Evolutionary conservation across 306 rosid species (phyloP), one percentile per base, ranked within the genome.

Genomic region (Medicago truncatula): DNA sequence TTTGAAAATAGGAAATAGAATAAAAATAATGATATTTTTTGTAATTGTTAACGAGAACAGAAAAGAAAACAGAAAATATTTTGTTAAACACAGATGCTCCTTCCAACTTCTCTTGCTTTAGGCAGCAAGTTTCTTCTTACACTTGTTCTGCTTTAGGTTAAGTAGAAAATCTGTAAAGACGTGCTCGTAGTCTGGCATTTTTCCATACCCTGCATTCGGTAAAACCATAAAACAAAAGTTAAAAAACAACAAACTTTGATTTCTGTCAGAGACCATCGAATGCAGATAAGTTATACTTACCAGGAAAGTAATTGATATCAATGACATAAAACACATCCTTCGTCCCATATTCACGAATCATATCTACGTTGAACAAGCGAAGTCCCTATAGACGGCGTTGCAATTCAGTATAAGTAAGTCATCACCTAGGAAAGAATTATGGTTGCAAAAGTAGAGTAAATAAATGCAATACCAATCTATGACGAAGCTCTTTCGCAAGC

Each of bases 231-330:
- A 63, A 41, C 16, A 57, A 7, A 66, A 11, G 36, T 58, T 58
- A 58, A 58, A 58, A 58, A 23, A 58, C 7, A 23, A 3, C 40
- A 61, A 8, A 14, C 18, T 1, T 61, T 31, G 43, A 61, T 61
- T 31, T 3, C 7, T 13, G 67, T 61, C 43, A 15, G 34, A 70
- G 39, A 80, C 34, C 56, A 8, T 17, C 34, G 60, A 73, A 67
- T 62, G 41, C 18, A 77, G 49, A 67, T 31, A 60, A 20, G 47
- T 67, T 61, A 64, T 64, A 74, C 81, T 80, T 83, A 54, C 87
- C 87, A 67, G 89, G 89, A 78, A 86, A 86, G 78, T 86, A 86
- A 74, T 86, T 86, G 84, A 86, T 86, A 49, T 86, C 87, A 21
- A 83, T 83, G 67, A 86, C 89, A 67, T 83, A 86, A 83, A 86